phyloP scores from a whole-genome alignment of 2,329 filamentous ascomycete genomes.

The Helicocarpus griseus region DNA sequence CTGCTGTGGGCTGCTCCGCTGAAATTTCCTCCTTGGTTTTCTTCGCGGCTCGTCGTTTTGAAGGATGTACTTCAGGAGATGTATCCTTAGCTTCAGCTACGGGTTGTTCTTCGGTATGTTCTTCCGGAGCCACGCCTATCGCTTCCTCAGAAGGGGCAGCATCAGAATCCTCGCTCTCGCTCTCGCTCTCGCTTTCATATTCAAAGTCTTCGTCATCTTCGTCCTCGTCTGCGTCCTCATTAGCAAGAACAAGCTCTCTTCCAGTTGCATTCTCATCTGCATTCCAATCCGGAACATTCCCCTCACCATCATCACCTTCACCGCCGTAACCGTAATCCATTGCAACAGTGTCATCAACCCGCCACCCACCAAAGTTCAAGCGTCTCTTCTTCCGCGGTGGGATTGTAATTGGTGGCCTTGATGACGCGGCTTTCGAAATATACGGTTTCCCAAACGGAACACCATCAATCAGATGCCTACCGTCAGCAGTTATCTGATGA shows the following conservation, averaged over 20 bases:
- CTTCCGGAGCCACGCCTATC: conserved; percentile 11
- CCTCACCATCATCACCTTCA: conserved; percentile 22
- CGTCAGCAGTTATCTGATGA: conserved; percentile 68
- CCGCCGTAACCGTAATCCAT: conserved; percentile 13
- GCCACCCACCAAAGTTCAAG: conserved; percentile 29
- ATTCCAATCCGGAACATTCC: conserved; percentile 17
- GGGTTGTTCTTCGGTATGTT: conserved; percentile 7
- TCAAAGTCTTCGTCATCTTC: conserved; percentile 26
- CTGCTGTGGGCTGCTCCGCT: not conserved
- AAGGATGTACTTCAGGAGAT: conserved; percentile 10
- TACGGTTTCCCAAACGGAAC: conserved; percentile 71
- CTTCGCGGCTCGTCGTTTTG: not conserved
- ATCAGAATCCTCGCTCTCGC: conserved; percentile 33
- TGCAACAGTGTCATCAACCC: conserved; percentile 18
- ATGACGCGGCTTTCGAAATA: conserved; percentile 45
- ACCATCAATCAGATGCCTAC: conserved; percentile 75
- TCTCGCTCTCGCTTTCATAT: conserved; percentile 26
- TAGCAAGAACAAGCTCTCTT: conserved; percentile 9
- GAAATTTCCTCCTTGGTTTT: not conserved
- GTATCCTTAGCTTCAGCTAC: not conserved
- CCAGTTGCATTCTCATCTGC: conserved; percentile 11
- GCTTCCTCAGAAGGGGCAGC: conserved; percentile 35
- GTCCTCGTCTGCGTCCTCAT: conserved; percentile 21
- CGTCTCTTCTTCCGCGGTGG: conserved; percentile 67
- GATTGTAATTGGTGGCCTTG: conserved; percentile 59